Evolutionary conservation across 163 green algal genomes (phyloP).

Genomic region (Volvox carteri): DNA sequence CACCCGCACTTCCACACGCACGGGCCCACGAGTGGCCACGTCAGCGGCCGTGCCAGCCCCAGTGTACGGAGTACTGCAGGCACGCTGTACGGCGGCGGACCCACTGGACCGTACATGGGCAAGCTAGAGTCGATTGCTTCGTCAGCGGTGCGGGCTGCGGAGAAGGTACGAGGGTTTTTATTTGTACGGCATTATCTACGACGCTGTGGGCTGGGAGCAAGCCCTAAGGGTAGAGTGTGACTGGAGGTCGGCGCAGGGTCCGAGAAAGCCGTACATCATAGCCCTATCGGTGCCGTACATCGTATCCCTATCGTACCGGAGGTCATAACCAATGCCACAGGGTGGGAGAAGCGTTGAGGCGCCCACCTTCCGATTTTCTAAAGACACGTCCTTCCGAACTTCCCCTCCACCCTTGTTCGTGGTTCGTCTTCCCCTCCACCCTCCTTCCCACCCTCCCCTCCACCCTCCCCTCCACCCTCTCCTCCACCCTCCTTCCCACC

Average conservation of each 20-base stretch:
- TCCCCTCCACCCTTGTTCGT: no score
- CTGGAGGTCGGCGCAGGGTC: background rate
- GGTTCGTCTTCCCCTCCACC: no score
- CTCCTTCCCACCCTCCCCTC: no score
- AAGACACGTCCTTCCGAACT: no score
- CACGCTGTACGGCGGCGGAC: slow-evolving; percentile 26
- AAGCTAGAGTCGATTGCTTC: slow-evolving; percentile 91
- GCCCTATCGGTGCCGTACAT: no score
- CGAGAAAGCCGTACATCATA: no score
- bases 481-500: background rate
- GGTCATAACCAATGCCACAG: no score
- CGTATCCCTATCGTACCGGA: no score
- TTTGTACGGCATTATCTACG: no score
- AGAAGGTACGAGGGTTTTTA: slow-evolving; percentile 69
- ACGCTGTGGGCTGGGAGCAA: background rate
- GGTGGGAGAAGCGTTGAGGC: no score
- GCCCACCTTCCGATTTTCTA: no score
- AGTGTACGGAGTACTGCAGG: slow-evolving; percentile 46
- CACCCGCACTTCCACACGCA: background rate
- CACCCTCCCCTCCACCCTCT: no score
- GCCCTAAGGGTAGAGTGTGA: background rate
- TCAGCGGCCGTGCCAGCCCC: slow-evolving; percentile 22
- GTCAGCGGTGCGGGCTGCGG: slow-evolving; percentile 84
- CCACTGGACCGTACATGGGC: slow-evolving; percentile 70
- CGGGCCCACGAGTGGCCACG: slow-evolving; percentile 5